These are phyloP conservation scores for Glebionis coronaria DNA, from an alignment of 129 eudicot genomes.

Conservation along the genomic window DNA sequence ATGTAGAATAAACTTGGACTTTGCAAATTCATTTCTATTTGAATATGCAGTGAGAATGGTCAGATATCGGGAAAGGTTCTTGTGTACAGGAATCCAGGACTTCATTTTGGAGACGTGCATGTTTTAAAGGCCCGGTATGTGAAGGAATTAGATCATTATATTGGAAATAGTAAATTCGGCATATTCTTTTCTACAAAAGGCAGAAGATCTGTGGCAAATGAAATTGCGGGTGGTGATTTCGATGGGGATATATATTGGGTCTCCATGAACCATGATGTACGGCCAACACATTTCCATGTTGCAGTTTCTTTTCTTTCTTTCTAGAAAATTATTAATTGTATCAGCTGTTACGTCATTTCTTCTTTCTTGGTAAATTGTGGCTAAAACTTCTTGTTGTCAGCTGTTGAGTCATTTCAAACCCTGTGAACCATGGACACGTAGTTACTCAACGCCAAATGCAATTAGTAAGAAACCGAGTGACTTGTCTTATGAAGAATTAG, in stretches of 20 bases:
- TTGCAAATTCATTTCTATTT: constrained; percentile 1
- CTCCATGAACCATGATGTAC: constrained; percentile 63
- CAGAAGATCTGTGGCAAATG: constrained; percentile 54
- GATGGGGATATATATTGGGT: constrained; percentile 93
- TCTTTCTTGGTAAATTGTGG: background rate
- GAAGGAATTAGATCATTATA: constrained; percentile 46
- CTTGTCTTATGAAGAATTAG: constrained; percentile 27
- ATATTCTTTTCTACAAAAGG: constrained; percentile 81
- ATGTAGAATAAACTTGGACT: background rate
- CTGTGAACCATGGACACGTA: constrained; percentile 26
- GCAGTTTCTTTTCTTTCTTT: background rate
- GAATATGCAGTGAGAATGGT: constrained; percentile 58
- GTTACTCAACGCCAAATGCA: constrained; percentile 23
- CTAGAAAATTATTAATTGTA: constrained; percentile 2
- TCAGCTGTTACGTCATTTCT: constrained; percentile 20
- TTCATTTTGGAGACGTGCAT: constrained; percentile 82
- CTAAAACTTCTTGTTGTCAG: constrained; percentile 11
- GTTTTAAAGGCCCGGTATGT: constrained; percentile 52
- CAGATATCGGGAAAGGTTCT: constrained; percentile 66
- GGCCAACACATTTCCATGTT: background rate
- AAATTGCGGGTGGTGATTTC: constrained; percentile 82
- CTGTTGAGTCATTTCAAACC: constrained; percentile 17
- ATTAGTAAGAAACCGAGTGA: constrained; percentile 20
- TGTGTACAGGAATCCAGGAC: constrained; percentile 74
- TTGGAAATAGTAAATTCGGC: constrained; percentile 67